phyloP scores from a whole-genome alignment of 768 basidiomycete genomes.

The Lactarius sanguifluus region DNA sequence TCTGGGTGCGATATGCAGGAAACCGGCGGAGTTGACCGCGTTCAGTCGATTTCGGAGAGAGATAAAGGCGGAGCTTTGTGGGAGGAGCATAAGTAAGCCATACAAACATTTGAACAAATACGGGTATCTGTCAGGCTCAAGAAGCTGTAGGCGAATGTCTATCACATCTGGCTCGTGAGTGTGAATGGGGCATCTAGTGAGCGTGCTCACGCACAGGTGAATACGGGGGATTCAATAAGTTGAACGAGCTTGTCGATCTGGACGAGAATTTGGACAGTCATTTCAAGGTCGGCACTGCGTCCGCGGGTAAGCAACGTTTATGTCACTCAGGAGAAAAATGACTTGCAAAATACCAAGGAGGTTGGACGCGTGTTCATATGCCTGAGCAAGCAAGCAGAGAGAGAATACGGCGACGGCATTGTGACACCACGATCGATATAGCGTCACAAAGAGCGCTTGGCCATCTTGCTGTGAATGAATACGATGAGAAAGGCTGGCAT shows the following conservation, averaged over 20 bases:
- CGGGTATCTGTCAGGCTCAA: constrained; percentile 96
- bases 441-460: constrained; percentile 88
- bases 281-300: constrained; percentile 88
- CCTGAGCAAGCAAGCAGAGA: constrained; percentile 93
- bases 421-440: constrained; percentile 98
- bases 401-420: constrained; percentile 97
- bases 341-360: constrained; percentile 91
- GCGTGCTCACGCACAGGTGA: constrained; percentile 69
- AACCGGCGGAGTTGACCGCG: constrained; percentile 93
- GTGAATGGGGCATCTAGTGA: background rate
- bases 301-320: constrained; percentile 1
- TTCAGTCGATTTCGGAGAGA: constrained; percentile 92
- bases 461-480: constrained; percentile 75
- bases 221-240: constrained; percentile 96
- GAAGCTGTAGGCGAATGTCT: constrained; percentile 88
- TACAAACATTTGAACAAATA: constrained; percentile 97
- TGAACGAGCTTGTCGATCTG: constrained; percentile 98
- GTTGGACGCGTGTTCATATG: constrained; percentile 98
- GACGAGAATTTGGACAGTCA: constrained; percentile 91
- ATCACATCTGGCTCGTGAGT: constrained; percentile 15
- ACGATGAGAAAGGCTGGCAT: background rate
- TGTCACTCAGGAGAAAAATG: constrained; percentile 18
- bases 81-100: constrained; percentile 93
- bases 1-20: constrained; percentile 86
- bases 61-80: constrained; percentile 95